These are phyloP conservation scores for Abrus precatorius DNA, from an alignment of 306 rosid genomes.

Conservation along the genomic window DNA sequence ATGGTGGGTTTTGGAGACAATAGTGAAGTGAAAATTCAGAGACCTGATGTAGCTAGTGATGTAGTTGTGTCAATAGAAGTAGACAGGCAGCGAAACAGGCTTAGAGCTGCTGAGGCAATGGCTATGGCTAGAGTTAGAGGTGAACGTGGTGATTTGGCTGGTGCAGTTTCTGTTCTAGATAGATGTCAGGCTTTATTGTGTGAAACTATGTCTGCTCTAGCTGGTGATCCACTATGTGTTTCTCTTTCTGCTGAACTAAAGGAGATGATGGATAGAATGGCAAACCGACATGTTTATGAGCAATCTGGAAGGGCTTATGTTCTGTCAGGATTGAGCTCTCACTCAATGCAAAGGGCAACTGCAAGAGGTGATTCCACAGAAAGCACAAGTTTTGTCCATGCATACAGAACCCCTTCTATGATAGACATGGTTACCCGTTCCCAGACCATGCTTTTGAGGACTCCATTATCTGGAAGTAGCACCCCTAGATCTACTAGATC, in stretches of 20 bases:
- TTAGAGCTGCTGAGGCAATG: constrained; percentile 78
- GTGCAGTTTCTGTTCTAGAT: constrained; percentile 77
- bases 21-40: constrained; percentile 73
- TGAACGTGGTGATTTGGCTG: constrained; percentile 71
- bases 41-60: constrained; percentile 66
- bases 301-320: constrained; percentile 92
- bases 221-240: constrained; percentile 70
- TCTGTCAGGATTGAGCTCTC: constrained; percentile 90
- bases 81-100: constrained; percentile 83
- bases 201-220: constrained; percentile 70
- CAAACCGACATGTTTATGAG: constrained; percentile 75
- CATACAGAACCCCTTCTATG: constrained; percentile 91
- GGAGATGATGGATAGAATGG: constrained; percentile 98
- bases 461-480: constrained; percentile 43
- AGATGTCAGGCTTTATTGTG: constrained; percentile 62
- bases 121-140: constrained; percentile 80
- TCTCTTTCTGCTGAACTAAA: constrained; percentile 79
- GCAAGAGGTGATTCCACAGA: constrained; percentile 92
- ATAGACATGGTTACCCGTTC: constrained; percentile 88
- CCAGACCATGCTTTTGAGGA: constrained; percentile 66
- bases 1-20: constrained; percentile 55
- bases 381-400: constrained; percentile 68
- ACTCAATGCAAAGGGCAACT: constrained; percentile 95
- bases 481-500: constrained; percentile 58
- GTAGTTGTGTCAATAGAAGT: constrained; percentile 74